Conservation (phyloP, 352 stramenopile species). For the Saprolegnia diclina region DNA sequence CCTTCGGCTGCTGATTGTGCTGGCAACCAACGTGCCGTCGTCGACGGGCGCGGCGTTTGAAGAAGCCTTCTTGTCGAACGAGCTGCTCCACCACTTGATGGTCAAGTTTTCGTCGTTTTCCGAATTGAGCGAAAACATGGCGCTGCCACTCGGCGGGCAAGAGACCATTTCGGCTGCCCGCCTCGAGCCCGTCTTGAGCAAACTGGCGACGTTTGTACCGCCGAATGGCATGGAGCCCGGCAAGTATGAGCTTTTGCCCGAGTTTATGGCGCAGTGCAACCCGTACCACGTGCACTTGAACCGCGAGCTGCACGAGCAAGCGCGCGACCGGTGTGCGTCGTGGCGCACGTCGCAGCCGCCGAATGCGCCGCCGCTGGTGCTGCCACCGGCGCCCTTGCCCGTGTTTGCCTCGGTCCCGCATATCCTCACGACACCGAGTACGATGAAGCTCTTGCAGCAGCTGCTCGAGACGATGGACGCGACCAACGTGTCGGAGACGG, state of each 20-base stretch:
- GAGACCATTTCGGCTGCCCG: slow-evolving; percentile 59
- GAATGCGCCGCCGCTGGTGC: slow-evolving; percentile 39
- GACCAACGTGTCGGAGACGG: slow-evolving; percentile 63
- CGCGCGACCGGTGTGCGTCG: slow-evolving; percentile 75
- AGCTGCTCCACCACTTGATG: slow-evolving; percentile 82
- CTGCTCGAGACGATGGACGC: slow-evolving; percentile 52
- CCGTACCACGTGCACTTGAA: slow-evolving; percentile 84
- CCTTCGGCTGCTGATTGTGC: slow-evolving; percentile 64
- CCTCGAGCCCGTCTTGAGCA: slow-evolving; percentile 52
- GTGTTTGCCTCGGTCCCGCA: slow-evolving; percentile 53
- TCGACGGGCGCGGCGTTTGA: slow-evolving; percentile 53
- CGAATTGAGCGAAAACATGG: slow-evolving; percentile 72
- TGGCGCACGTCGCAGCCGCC: slow-evolving; percentile 38
- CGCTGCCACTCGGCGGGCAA: slow-evolving; percentile 67
- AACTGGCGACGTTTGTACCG: slow-evolving; percentile 66
- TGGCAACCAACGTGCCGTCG: slow-evolving; percentile 69
- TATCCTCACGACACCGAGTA: slow-evolving; percentile 63
- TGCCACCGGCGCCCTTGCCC: slow-evolving; percentile 31
- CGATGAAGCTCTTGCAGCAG: slow-evolving; percentile 52
- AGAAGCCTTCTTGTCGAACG: slow-evolving; percentile 67
- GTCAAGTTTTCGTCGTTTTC: slow-evolving; percentile 75
- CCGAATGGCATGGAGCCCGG: slow-evolving; percentile 71
- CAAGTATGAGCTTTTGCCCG: slow-evolving; percentile 71
- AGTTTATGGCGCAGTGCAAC: slow-evolving; percentile 72
- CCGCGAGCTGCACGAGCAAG: slow-evolving; percentile 71